Conservation (phyloP, 2,329 filamentous ascomycete species). For the Ophiostoma piceae region DNA sequence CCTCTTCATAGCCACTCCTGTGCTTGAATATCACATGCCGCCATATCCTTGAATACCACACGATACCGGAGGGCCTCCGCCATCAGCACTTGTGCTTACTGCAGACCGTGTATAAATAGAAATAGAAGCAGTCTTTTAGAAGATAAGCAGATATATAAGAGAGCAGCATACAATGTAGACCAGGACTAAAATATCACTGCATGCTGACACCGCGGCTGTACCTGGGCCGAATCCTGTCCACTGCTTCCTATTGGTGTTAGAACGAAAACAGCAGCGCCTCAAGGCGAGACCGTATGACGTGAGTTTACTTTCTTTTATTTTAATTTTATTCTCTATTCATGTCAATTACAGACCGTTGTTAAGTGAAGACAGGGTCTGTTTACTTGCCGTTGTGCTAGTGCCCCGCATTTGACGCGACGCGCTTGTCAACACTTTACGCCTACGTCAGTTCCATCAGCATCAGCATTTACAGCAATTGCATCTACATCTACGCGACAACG, state of each 20-base stretch:
- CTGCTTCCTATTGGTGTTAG: background rate
- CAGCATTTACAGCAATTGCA: no score
- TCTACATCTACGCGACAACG: no score
- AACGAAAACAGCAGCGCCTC: background rate
- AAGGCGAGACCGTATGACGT: background rate
- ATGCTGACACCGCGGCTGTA: conserved; percentile 2
- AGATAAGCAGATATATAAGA: background rate
- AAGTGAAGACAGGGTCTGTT: no score
- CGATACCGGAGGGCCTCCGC: background rate
- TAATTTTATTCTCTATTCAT: no score
- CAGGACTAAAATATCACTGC: background rate
- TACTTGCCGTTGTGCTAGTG: background rate
- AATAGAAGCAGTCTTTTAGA: background rate
- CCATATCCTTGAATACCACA: background rate
- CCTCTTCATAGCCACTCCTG: background rate
- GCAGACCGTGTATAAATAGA: background rate
- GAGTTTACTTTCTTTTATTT: background rate
- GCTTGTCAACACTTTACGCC: conserved; percentile 3
- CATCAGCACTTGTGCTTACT: background rate
- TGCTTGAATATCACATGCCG: background rate
- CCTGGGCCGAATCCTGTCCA: background rate
- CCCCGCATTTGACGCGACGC: conserved; percentile 1
- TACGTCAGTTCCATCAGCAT: background rate
- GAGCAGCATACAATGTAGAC: no score
- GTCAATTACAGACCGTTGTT: no score